Base-by-base conservation (phyloP, 768 basidiomycete species). In the Asterophora parasitica region DNA sequence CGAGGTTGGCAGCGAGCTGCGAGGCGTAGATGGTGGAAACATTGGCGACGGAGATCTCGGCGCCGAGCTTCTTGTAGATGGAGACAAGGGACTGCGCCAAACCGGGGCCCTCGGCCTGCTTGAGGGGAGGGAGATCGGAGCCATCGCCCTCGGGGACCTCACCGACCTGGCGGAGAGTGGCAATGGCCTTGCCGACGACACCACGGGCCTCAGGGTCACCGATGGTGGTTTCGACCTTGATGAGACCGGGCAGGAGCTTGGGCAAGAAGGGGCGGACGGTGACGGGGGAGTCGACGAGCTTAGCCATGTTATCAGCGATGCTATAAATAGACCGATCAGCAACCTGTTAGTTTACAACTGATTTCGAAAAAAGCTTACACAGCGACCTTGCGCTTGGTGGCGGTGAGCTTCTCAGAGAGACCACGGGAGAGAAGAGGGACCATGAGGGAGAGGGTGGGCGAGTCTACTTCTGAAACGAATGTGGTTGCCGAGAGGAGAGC, bases 381-480 rank as follows among this genome's bases (percentile, higher is more conserved):
- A 60, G 92, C 92, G 61, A 96, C 94, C 74, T 94, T 95, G 57
- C 94, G 92, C 79, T 96, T 96, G 57, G 84, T 95, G 54, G 94
- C 85, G 43, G 94, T 96, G 52, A 92, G 79, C 74, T 95, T 95
- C 78, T 97, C 94, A 54, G 69, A 78, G 55, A 95, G 78, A 82
- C 94, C 94, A 77, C 94, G 90, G 51, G 91, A 81, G 46, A 97
- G 75, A 15, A 97, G 84, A 62, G 94, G 94, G 51, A 94, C 94
- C 92, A 97, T 96, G 58, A 97, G 83, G 59, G 94, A 96, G 57
- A 97, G 86, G 57, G 94, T 96, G 48, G 93, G 80, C 42, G 93
- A 92, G 61, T 96, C 94, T 71, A 97, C 94, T 78, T 97, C 94
- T 44, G 94, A 91, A 90, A 97, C 94, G 85, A 96, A 97, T 69